Percentiles rank a stretch among this genome's conserved stretches.
Evolutionary conservation across 2,329 filamentous ascomycete genomes (phyloP).

Genomic region (Leptographium wingfieldii): DNA sequence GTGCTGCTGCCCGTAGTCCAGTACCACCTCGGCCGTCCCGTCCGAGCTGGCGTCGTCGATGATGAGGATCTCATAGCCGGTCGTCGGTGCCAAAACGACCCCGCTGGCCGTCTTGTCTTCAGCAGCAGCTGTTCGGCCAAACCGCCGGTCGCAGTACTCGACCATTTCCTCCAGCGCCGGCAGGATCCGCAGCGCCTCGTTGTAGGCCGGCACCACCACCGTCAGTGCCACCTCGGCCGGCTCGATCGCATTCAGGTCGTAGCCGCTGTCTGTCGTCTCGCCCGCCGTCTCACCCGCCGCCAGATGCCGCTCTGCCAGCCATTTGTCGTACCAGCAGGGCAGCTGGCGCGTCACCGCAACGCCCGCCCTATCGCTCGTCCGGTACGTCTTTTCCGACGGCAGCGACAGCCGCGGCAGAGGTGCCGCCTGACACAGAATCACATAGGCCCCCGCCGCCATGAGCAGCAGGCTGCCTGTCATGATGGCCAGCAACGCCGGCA

Average conservation of each 20-base stretch:
- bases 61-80: slow-evolving; percentile 84
- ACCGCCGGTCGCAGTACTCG: slow-evolving; percentile 66
- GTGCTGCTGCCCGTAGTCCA: slow-evolving; percentile 65
- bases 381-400: slow-evolving; percentile 74
- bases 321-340: slow-evolving; percentile 79
- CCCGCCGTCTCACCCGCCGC: slow-evolving; percentile 13
- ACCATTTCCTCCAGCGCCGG: slow-evolving; percentile 87
- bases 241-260: slow-evolving; percentile 49
- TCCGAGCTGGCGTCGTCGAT: slow-evolving; percentile 86
- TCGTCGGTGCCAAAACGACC: neutral
- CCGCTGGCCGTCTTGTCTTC: no score
- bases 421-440: slow-evolving; percentile 60
- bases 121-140: slow-evolving; percentile 38
- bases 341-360: slow-evolving; percentile 37
- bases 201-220: slow-evolving; percentile 89
- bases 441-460: slow-evolving; percentile 26
- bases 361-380: slow-evolving; percentile 58
- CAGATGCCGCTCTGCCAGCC: slow-evolving; percentile 47
- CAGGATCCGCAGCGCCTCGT: slow-evolving; percentile 72
- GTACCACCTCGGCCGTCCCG: slow-evolving; percentile 63
- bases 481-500: slow-evolving; percentile 9
- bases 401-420: slow-evolving; percentile 65
- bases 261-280: slow-evolving; percentile 15
- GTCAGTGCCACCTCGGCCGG: slow-evolving; percentile 74
- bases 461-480: neutral